Base-by-base conservation (phyloP, 805 yeast genomes). In the Suhomyces canberraensis region DNA sequence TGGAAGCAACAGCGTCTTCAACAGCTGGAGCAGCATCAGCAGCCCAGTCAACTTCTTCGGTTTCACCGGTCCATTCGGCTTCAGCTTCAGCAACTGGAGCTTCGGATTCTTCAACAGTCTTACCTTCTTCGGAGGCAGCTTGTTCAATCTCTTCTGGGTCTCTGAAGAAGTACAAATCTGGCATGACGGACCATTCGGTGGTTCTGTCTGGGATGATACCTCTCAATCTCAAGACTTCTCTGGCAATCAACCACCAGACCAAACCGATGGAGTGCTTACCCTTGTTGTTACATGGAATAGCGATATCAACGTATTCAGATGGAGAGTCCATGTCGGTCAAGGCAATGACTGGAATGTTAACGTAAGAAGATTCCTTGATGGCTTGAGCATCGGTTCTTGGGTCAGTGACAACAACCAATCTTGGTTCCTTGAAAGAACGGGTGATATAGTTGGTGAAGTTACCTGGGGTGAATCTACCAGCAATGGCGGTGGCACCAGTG, bases 401-500 rank as follows among this genome's bases (percentile, higher is more conserved):
- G 79, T 93, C 98, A 65, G 98, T 91, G 67, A 93, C 98, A 62
- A 93, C 79, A 71, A 93, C 89, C 71, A 93, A 84, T 80, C 99
- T 88, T 82, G 99, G 99, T 81, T 93, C 99, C 80, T 91, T 93
- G 96, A 93, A 93, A 61, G 97, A 88, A 78, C 97, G 91, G 76
- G 98, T 93, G 81, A 91, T 93, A 81, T 93, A 93, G 81, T 93
- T 93, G 72, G 99, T 93, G 93, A 93, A 93, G 79, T 85, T 83
- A 87, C 99, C 99, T 77, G 99, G 99, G 64, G 98, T 93, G 86
- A 93, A 93, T 81, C 99, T 89, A 78, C 99, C 99, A 62, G 98
- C 99, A 78, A 93, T 91, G 71, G 99, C 90, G 60, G 98, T 91
- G 59, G 98, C 96, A 75, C 98, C 98, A 62, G 98, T 90, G 90